phyloP scores from a whole-genome alignment of 129 eudicot species.

The Flaveria brownii region DNA sequence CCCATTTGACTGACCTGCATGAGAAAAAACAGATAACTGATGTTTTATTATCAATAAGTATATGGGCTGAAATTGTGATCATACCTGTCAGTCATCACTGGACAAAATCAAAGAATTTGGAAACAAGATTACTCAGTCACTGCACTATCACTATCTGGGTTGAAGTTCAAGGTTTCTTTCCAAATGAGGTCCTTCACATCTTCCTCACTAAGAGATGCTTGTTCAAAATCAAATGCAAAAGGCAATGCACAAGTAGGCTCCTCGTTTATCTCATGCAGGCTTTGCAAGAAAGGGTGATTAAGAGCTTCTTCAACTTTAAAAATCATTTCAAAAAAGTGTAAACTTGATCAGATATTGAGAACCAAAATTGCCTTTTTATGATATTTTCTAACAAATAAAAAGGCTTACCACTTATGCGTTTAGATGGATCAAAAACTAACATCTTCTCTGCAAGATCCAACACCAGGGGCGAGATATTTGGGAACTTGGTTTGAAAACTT shows the following conservation, averaged over 20 bases:
- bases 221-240: conserved; percentile 80
- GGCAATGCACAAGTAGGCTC: conserved; percentile 87
- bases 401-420: conserved; percentile 76
- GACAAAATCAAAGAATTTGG: neutral
- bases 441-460: conserved; percentile 87
- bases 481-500: conserved; percentile 60
- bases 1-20: neutral
- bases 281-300: conserved; percentile 70
- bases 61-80: neutral
- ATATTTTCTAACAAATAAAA: neutral
- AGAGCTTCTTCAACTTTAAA: conserved; percentile 78
- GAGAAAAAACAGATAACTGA: neutral
- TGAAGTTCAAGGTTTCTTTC: conserved; percentile 66
- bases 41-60: neutral
- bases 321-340: conserved; percentile 15
- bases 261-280: conserved; percentile 93
- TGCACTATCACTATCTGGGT: conserved; percentile 50
- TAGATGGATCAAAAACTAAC: conserved; percentile 90
- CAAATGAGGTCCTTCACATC: conserved; percentile 89
- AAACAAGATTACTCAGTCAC: conserved; percentile 22
- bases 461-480: conserved; percentile 66
- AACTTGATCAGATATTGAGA: conserved; percentile 16
- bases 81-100: neutral
- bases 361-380: conserved; percentile 6
- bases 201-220: conserved; percentile 70